A percentile compares a stretch with the other conserved stretches of the same genome.
These are phyloP conservation scores for Favolaschia claudopus DNA, from an alignment of 768 basidiomycete species.

Conservation along the genomic window DNA sequence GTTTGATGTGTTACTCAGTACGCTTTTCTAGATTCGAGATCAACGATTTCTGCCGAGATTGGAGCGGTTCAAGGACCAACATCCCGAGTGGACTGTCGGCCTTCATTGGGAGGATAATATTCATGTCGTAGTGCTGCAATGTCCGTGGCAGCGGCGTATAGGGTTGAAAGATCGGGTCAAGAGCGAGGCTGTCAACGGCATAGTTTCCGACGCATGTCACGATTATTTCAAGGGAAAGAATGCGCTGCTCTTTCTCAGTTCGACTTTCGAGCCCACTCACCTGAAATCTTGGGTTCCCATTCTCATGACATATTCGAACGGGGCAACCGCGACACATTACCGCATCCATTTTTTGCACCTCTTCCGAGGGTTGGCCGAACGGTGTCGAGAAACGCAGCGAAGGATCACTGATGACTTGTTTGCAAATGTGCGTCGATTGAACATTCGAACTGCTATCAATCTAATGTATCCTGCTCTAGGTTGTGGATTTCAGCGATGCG, in stretches of 20 bases:
- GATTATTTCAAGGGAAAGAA: slow-evolving; percentile 40
- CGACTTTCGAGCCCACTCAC: slow-evolving; percentile 31
- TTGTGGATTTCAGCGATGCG: slow-evolving; percentile 47
- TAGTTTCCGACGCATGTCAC: slow-evolving; percentile 46
- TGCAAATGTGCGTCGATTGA: slow-evolving; percentile 7
- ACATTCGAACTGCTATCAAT: not conserved
- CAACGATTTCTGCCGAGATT: slow-evolving; percentile 10
- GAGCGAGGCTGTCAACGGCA: slow-evolving; percentile 38
- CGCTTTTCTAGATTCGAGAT: slow-evolving; percentile 1
- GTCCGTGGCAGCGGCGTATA: slow-evolving; percentile 27
- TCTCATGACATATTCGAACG: slow-evolving; percentile 43
- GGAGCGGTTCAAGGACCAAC: slow-evolving; percentile 14
- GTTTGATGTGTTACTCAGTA: not conserved
- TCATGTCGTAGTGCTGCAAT: slow-evolving; percentile 30
- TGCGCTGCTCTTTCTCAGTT: slow-evolving; percentile 40
- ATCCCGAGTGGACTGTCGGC: slow-evolving; percentile 24
- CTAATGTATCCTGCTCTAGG: slow-evolving; percentile 23
- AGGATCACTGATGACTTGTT: slow-evolving; percentile 18
- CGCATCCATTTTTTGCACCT: slow-evolving; percentile 39
- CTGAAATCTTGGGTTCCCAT: slow-evolving; percentile 43
- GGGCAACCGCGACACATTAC: slow-evolving; percentile 40
- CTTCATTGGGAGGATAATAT: slow-evolving; percentile 18
- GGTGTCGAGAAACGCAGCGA: slow-evolving; percentile 22
- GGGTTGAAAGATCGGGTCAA: slow-evolving; percentile 24
- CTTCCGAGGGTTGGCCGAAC: slow-evolving; percentile 36